Evolutionary conservation across 2,329 filamentous ascomycete genomes (phyloP).

Genomic region (Monosporascus cannonballus): DNA sequence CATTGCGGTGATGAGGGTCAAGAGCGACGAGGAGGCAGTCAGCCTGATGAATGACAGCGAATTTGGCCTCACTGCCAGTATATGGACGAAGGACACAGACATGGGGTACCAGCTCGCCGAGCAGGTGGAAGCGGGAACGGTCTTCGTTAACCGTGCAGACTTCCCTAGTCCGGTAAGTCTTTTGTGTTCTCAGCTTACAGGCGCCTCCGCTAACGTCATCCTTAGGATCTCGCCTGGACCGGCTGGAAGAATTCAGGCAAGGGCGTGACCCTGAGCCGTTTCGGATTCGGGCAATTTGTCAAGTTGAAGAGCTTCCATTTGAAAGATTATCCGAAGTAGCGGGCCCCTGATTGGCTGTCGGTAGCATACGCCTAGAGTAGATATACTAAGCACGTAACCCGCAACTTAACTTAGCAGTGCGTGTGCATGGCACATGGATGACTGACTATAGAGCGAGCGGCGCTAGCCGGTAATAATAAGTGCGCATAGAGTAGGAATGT

Average conservation of each 20-base stretch:
- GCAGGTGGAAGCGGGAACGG: slow-evolving; percentile 83
- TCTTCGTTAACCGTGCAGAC: slow-evolving; percentile 93
- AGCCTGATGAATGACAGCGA: slow-evolving; percentile 89
- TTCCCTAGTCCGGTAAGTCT: slow-evolving; percentile 77
- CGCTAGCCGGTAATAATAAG: background rate
- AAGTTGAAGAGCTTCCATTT: slow-evolving; percentile 95
- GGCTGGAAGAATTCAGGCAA: slow-evolving; percentile 97
- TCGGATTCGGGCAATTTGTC: slow-evolving; percentile 92
- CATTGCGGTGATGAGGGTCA: slow-evolving; percentile 84
- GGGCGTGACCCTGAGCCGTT: slow-evolving; percentile 81
- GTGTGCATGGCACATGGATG: too few species aligned
- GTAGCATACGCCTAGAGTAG: too few species aligned
- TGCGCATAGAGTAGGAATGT: too few species aligned
- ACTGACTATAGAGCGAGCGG: background rate
- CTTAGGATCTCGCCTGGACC: slow-evolving; percentile 86
- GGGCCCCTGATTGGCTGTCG: too few species aligned
- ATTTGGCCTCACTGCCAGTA: slow-evolving; percentile 90
- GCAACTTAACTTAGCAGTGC: background rate
- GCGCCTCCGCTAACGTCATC: slow-evolving; percentile 15
- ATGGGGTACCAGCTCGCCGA: slow-evolving; percentile 72
- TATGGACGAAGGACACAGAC: slow-evolving; percentile 86
- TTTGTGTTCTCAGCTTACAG: slow-evolving; percentile 4
- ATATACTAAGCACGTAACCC: background rate
- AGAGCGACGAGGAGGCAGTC: slow-evolving; percentile 73
- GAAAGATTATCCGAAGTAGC: slow-evolving; percentile 67